phyloP scores from a whole-genome alignment of 2,329 filamentous ascomycete species.

The Fusarium abutilonis region DNA sequence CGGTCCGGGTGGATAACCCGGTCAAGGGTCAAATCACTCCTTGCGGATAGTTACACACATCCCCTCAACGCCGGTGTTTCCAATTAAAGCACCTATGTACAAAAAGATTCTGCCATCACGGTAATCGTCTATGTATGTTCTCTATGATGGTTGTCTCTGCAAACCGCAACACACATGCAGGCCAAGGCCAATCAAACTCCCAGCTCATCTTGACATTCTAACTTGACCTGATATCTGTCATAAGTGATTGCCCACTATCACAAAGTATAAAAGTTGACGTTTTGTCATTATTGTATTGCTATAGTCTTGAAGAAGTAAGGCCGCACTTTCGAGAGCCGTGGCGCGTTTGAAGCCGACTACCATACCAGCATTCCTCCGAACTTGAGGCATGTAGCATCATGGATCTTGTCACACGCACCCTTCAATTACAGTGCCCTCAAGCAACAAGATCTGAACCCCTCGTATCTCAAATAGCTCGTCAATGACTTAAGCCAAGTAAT shows the following conservation, averaged over 20 bases:
- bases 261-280: too few relatives aligned
- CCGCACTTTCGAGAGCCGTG: not conserved
- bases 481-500: conserved; percentile 17
- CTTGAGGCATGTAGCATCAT: not conserved
- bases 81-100: conserved; percentile 19
- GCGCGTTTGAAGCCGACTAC: not conserved
- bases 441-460: conserved; percentile 1
- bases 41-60: conserved; percentile 22
- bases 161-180: too few relatives aligned
- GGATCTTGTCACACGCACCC: conserved; percentile 3
- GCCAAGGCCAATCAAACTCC: too few relatives aligned
- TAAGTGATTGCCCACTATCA: too few relatives aligned
- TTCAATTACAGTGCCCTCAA: conserved; percentile 2
- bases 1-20: conserved; percentile 38
- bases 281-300: not conserved
- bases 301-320: not conserved
- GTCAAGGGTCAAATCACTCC: conserved; percentile 31
- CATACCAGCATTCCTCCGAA: not conserved
- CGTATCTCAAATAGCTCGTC: conserved; percentile 15
- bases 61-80: conserved; percentile 39
- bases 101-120: conserved; percentile 5
- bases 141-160: too few relatives aligned
- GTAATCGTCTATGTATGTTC: not conserved
- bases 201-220: too few relatives aligned
- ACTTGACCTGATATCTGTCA: too few relatives aligned